Conservation (phyloP, 805 yeast species). For the Wickerhamomyces strasburgensis region DNA sequence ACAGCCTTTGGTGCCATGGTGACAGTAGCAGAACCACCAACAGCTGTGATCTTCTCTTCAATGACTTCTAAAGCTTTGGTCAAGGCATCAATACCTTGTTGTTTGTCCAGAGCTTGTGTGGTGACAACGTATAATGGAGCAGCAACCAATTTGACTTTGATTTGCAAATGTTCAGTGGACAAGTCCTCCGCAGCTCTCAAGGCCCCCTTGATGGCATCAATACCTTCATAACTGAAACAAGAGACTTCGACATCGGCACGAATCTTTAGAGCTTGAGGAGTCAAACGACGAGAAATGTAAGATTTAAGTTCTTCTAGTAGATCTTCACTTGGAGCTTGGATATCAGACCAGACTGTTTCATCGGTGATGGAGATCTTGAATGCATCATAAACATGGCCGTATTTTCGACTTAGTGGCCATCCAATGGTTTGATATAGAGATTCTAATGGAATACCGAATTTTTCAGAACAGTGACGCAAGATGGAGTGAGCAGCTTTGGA, state of each 20-base stretch:
- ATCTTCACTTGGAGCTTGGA: slow-evolving; percentile 65
- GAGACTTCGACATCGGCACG: slow-evolving; percentile 99
- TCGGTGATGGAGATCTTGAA: slow-evolving; percentile 95
- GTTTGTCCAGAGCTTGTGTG: slow-evolving; percentile 88
- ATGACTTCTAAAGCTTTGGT: slow-evolving; percentile 77
- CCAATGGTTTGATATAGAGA: slow-evolving; percentile 82
- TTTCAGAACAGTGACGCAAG: slow-evolving; percentile 96
- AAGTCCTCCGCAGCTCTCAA: slow-evolving; percentile 80
- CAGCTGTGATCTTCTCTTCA: slow-evolving; percentile 58
- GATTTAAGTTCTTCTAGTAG: slow-evolving; percentile 78
- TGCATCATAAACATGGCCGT: slow-evolving; percentile 96
- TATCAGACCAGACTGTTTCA: slow-evolving; percentile 73
- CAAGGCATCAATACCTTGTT: slow-evolving; percentile 75
- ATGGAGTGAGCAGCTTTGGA: slow-evolving; percentile 98
- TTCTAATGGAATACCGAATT: slow-evolving; percentile 84
- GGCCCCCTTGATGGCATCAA: slow-evolving; percentile 92
- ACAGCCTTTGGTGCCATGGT: slow-evolving; percentile 99
- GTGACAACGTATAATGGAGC: slow-evolving; percentile 95
- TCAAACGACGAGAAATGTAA: slow-evolving; percentile 87
- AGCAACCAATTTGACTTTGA: slow-evolving; percentile 92
- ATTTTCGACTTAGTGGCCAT: slow-evolving; percentile 95
- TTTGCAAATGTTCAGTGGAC: slow-evolving; percentile 79
- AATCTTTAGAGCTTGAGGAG: slow-evolving; percentile 96
- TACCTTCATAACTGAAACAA: slow-evolving; percentile 95
- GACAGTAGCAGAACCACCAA: slow-evolving; percentile 84